phyloP scores from a whole-genome alignment of 2,329 filamentous ascomycete genomes.

The Penicillium sp. region DNA sequence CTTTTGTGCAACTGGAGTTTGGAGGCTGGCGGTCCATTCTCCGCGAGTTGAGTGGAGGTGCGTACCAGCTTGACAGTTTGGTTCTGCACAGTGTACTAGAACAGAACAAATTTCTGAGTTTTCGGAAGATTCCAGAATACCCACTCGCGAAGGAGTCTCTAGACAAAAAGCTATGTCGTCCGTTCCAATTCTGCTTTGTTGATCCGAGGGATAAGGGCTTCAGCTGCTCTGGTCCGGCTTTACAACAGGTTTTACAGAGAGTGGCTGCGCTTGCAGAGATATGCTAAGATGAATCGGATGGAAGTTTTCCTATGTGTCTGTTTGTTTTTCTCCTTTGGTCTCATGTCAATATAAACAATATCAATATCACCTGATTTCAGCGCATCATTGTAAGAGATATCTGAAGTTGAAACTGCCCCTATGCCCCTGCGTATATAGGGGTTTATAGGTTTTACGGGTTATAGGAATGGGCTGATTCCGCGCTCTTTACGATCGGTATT shows the following conservation, averaged over 20 bases:
- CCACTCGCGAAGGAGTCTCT: background rate
- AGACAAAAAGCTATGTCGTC: background rate
- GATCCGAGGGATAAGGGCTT: background rate
- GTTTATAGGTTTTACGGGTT: too few species aligned
- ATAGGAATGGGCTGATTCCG: too few species aligned
- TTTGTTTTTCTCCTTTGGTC: background rate
- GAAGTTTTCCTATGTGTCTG: background rate
- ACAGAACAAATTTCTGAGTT: background rate
- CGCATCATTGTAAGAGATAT: background rate
- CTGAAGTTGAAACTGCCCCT: too few species aligned
- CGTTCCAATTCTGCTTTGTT: background rate
- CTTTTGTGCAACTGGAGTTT: background rate
- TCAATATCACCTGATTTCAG: background rate
- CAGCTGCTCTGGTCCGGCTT: background rate
- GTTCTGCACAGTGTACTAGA: background rate
- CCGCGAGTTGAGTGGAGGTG: background rate
- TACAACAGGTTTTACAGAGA: background rate
- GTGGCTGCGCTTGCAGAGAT: background rate
- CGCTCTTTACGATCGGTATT: too few species aligned
- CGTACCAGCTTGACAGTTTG: background rate
- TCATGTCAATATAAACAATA: background rate
- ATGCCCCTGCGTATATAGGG: too few species aligned
- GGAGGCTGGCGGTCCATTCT: background rate
- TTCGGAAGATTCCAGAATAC: background rate
- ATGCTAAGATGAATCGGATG: background rate